Conservation (phyloP, 1,139 yeast species). For the Yamadazyma aaseri region DNA sequence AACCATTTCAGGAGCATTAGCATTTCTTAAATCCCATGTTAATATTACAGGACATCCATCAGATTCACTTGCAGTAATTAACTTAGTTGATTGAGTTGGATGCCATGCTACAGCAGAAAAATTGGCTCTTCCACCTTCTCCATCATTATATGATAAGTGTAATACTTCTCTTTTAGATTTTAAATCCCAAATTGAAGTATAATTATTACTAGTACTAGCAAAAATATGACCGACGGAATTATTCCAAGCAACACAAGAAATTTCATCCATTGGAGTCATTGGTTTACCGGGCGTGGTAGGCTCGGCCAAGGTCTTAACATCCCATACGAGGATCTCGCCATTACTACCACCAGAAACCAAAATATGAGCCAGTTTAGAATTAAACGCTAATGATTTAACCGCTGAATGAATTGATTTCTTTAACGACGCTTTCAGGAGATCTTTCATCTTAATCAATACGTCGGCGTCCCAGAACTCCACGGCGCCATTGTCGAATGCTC, state of each 20-base stretch:
- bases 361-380: slow-evolving; percentile 67
- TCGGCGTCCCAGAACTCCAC: slow-evolving; percentile 76
- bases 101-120: slow-evolving; percentile 83
- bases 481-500: slow-evolving; percentile 83
- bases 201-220: slow-evolving; percentile 86
- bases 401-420: slow-evolving; percentile 43
- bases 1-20: slow-evolving; percentile 80
- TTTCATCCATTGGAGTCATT: slow-evolving; percentile 78
- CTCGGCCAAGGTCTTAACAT: slow-evolving; percentile 58
- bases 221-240: slow-evolving; percentile 79
- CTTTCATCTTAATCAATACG: slow-evolving; percentile 37
- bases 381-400: slow-evolving; percentile 74
- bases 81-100: slow-evolving; percentile 77
- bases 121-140: slow-evolving; percentile 55
- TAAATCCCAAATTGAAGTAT: slow-evolving; percentile 92
- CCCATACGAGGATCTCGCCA: slow-evolving; percentile 92
- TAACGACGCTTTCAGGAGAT: slow-evolving; percentile 42
- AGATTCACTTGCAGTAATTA: slow-evolving; percentile 82
- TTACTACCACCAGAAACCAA: slow-evolving; percentile 85
- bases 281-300: slow-evolving; percentile 79
- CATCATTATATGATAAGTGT: slow-evolving; percentile 68
- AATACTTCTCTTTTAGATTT: slow-evolving; percentile 85
- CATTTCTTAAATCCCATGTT: slow-evolving; percentile 92
- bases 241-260: slow-evolving; percentile 88
- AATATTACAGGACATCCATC: slow-evolving; percentile 80